Percentiles rank a stretch among this genome's conserved stretches.
Evolutionary conservation across 2,329 filamentous ascomycete genomes (phyloP).

Genomic region (Colletotrichum coccodes): DNA sequence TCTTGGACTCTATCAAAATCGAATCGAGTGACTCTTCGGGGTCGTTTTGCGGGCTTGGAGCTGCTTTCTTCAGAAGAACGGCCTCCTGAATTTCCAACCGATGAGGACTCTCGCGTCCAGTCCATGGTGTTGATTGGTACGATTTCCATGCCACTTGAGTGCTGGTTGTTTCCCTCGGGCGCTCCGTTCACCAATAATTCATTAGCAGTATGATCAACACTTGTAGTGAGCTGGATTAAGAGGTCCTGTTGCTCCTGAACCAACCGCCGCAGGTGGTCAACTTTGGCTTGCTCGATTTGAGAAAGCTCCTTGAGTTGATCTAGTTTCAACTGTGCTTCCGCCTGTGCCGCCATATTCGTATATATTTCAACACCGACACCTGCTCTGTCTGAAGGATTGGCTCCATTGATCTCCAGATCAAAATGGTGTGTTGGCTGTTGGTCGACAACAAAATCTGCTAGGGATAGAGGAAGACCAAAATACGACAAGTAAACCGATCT

Average conservation of each 20-base stretch:
- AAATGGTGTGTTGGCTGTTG: background rate
- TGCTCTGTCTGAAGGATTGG: background rate
- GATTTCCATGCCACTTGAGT: background rate
- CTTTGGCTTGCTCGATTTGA: background rate
- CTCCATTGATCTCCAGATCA: background rate
- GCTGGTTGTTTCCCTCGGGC: background rate
- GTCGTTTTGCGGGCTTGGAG: background rate
- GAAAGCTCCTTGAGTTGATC: slow-evolving; percentile 4
- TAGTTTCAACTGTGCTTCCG: background rate
- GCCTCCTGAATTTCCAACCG: background rate
- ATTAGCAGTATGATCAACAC: background rate
- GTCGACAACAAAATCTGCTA: background rate
- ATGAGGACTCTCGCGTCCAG: background rate
- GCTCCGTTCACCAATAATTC: too few species aligned
- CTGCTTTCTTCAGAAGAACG: background rate
- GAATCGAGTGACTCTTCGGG: background rate
- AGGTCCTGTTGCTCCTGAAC: background rate
- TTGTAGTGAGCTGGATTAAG: background rate
- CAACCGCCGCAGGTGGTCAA: background rate
- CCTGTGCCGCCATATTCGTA: background rate
- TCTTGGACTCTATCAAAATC: slow-evolving; percentile 1
- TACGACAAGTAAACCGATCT: slow-evolving; percentile 1
- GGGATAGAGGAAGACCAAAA: background rate
- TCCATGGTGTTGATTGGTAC: background rate
- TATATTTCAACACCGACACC: background rate